Conservation (phyloP, 1,284 basidiomycete species). For the Ceratorhiza oryzae-sativae region DNA sequence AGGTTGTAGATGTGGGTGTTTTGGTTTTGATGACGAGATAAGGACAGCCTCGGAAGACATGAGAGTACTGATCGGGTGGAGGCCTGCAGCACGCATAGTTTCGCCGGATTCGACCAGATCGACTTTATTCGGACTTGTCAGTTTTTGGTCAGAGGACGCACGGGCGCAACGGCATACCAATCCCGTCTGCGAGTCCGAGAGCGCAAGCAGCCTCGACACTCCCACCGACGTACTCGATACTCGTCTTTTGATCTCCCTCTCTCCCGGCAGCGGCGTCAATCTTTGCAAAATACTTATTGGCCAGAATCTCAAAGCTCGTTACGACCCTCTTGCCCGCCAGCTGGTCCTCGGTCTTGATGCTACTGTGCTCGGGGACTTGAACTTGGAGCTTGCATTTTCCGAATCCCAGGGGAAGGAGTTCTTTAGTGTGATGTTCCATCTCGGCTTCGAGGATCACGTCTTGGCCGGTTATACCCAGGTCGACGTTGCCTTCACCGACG, state of each 20-base stretch:
- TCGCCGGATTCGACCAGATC: constrained; percentile 87
- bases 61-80: constrained; percentile 91
- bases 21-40: constrained; percentile 72
- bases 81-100: constrained; percentile 97
- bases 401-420: constrained; percentile 87
- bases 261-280: constrained; percentile 70
- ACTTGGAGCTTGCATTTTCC: constrained; percentile 95
- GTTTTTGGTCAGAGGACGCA: too few species aligned
- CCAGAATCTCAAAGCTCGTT: constrained; percentile 91
- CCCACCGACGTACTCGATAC: constrained; percentile 95
- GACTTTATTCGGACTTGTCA: constrained; percentile 25
- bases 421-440: constrained; percentile 78
- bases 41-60: constrained; percentile 92
- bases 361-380: constrained; percentile 85
- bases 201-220: constrained; percentile 99
- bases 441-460: constrained; percentile 94
- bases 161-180: too few species aligned
- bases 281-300: constrained; percentile 78
- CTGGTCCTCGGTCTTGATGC: constrained; percentile 75
- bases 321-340: constrained; percentile 92
- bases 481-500: constrained; percentile 96
- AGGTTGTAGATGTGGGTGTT: constrained; percentile 70
- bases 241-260: constrained; percentile 62
- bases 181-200: constrained; percentile 95
- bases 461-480: constrained; percentile 91